Percentiles rank a stretch among this genome's conserved stretches.
Evolutionary conservation across 345 rosid genomes (phyloP).

Genomic region (Pistacia vera): DNA sequence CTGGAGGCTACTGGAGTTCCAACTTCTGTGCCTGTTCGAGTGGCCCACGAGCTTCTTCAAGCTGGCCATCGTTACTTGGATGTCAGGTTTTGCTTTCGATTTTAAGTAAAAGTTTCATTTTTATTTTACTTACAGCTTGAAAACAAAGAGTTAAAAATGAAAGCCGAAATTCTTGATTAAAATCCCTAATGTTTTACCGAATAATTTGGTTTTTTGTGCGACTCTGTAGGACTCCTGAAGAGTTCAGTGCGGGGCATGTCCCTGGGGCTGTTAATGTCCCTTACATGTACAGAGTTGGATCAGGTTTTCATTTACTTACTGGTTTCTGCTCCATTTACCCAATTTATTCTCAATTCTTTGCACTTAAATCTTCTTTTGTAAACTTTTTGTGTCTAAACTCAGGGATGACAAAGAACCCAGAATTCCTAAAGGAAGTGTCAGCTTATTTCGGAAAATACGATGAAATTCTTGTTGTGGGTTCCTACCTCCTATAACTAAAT

Average conservation of each 20-base stretch:
- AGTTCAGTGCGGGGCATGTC: constrained; percentile 78
- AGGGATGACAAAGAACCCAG: constrained; percentile 76
- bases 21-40: constrained; percentile 85
- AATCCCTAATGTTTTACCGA: not conserved
- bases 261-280: constrained; percentile 80
- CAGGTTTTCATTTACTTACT: constrained; percentile 45
- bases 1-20: constrained; percentile 55
- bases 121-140: too few species aligned
- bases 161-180: too few species aligned
- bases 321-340: not conserved
- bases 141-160: too few species aligned
- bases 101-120: too few species aligned
- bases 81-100: constrained; percentile 47
- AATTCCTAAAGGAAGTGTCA: constrained; percentile 64
- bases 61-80: constrained; percentile 85
- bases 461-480: constrained; percentile 81
- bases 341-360: not conserved
- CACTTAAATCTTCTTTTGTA: not conserved
- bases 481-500: not conserved
- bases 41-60: constrained; percentile 81
- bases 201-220: not conserved
- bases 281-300: constrained; percentile 77
- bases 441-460: constrained; percentile 62
- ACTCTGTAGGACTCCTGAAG: constrained; percentile 69
- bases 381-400: constrained; percentile 10